Base-by-base conservation (phyloP, 177 flowering plant genomes). In the Tripterygium wilfordii region DNA sequence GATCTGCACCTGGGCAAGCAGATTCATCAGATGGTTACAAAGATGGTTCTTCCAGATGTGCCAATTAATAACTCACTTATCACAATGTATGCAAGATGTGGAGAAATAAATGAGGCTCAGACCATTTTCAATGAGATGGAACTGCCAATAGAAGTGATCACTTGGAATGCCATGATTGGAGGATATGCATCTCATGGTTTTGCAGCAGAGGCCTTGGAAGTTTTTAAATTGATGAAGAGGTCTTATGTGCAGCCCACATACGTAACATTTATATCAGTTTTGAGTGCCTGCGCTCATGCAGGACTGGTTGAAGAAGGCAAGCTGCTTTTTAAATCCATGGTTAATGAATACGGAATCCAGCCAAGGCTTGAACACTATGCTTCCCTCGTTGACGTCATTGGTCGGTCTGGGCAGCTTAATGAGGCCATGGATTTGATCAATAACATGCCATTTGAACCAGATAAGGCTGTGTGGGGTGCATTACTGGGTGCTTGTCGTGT, bases 111-210 rank as follows among this genome's bases (percentile, higher is more conserved):
- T n/a, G 71, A 67, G 36, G 80, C 80, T 8, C 40, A 25, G 42
- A 21, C 51, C 17, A 59, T 76, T 27, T 81, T 81, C 46, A 40
- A 71, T 42, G 77, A 69, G 47, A 57, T 71, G 74, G 55, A 62
- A 43, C n/a, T 45, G 23, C 52, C 42, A 23, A 76, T 67, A 56
- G 70, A 81, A 25, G 74, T 81, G 12, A 60, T 81, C 30, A 69
- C 88, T 42, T 81, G 84, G 88, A 81, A 78, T 63, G 78, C 88
- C 5, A 74, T 81, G 61, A 81, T 81, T 31, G 75, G 77, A 26
- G 88, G 82, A 5, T 78, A 76, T 51, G 84, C 84, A 33, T 69
- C 72, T 48, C 77, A 78, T 57, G 84, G 83, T 30, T 65, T 53
- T 59, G 83, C 78, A 5, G 27, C 61, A 16, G 67, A 78, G 51